Conservation (phyloP, 1,139 yeast species). For the Geotrichum bryndzae region DNA sequence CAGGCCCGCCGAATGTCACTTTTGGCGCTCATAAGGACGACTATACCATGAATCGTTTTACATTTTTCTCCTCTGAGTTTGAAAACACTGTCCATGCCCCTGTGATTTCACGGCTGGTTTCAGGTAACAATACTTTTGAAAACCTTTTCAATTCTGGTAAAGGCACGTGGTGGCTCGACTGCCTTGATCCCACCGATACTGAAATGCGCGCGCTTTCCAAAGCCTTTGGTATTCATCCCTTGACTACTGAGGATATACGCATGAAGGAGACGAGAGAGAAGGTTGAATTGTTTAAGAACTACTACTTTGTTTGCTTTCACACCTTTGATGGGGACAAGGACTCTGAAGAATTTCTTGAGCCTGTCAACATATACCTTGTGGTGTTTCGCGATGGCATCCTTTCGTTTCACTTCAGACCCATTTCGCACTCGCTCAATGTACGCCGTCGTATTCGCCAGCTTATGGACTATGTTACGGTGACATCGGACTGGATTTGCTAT, state of each 20-base stretch:
- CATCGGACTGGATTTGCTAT: conserved; percentile 91
- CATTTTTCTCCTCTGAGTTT: conserved; percentile 71
- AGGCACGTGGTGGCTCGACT: conserved; percentile 78
- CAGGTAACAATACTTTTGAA: conserved; percentile 38
- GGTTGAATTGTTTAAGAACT: conserved; percentile 83
- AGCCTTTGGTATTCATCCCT: conserved; percentile 90
- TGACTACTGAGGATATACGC: conserved; percentile 92
- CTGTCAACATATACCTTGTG: conserved; percentile 83
- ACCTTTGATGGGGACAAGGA: conserved; percentile 68
- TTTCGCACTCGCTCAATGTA: conserved; percentile 77
- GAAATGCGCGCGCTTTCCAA: conserved; percentile 93
- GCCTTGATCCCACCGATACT: conserved; percentile 86
- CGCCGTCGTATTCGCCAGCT: conserved; percentile 88
- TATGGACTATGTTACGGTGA: conserved; percentile 80
- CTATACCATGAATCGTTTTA: conserved; percentile 51
- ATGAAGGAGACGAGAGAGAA: conserved; percentile 92
- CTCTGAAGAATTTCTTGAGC: conserved; percentile 78
- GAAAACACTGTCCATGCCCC: conserved; percentile 89
- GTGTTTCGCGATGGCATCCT: conserved; percentile 80
- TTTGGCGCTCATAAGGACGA: conserved; percentile 34
- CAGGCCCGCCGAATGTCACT: background rate
- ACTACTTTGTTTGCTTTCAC: conserved; percentile 88
- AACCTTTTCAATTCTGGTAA: conserved; percentile 52
- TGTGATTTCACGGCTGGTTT: conserved; percentile 68
- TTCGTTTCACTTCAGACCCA: conserved; percentile 80